A percentile compares a stretch with the other conserved stretches of the same genome.
phyloP scores from a whole-genome alignment of 2,329 filamentous ascomycete species.

The Curvularia sp. region DNA sequence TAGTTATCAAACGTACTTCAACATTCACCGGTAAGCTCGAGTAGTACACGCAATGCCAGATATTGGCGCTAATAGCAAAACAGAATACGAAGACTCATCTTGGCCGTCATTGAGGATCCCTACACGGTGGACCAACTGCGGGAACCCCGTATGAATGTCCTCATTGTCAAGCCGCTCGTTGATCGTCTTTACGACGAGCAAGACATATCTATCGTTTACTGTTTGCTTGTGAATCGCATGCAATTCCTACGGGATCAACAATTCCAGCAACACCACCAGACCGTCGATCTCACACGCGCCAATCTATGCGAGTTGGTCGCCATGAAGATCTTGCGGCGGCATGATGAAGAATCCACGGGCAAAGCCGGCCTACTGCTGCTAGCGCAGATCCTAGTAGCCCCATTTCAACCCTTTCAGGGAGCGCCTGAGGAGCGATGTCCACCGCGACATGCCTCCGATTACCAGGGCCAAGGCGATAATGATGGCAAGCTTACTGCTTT shows the following conservation, averaged over 20 bases:
- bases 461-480: conserved; percentile 55
- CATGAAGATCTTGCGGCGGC: conserved; percentile 76
- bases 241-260: conserved; percentile 81
- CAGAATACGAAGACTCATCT: conserved; percentile 54
- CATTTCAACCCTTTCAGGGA: conserved; percentile 86
- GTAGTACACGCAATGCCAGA: neutral
- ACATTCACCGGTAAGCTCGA: conserved; percentile 67
- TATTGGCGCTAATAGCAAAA: conserved; percentile 7
- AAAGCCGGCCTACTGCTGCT: conserved; percentile 74
- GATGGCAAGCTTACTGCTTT: conserved; percentile 74
- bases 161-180: conserved; percentile 80
- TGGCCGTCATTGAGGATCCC: conserved; percentile 64
- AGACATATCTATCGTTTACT: conserved; percentile 85
- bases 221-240: conserved; percentile 79
- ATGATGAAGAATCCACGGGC: conserved; percentile 78
- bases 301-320: conserved; percentile 82
- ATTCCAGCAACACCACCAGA: conserved; percentile 77
- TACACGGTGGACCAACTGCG: conserved; percentile 78
- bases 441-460: conserved; percentile 59
- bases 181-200: conserved; percentile 80
- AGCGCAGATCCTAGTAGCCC: conserved; percentile 80
- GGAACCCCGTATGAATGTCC: conserved; percentile 81
- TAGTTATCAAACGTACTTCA: conserved; percentile 75
- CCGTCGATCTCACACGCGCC: conserved; percentile 79
- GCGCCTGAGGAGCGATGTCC: conserved; percentile 71